Conservation (phyloP, 2,329 filamentous ascomycete species). For the Talaromyces islandicus region DNA sequence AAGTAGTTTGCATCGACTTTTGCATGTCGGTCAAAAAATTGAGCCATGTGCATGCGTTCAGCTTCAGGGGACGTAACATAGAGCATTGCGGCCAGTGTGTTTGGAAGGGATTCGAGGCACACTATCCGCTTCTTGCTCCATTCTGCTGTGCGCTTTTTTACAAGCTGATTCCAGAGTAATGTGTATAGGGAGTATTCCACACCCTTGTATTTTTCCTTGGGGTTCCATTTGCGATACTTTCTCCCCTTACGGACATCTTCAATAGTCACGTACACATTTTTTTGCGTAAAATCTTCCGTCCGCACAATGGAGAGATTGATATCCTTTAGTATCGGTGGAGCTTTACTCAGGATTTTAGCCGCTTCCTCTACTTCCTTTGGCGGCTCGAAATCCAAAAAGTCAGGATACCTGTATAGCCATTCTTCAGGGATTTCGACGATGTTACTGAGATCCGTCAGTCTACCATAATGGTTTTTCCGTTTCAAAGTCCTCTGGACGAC, state of each 20-base stretch:
- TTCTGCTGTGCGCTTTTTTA: not conserved
- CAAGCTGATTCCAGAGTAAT: not conserved
- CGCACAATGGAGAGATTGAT: not conserved
- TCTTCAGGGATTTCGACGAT: conserved; percentile 15
- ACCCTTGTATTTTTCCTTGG: not conserved
- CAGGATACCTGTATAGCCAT: conserved; percentile 14
- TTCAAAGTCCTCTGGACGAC: conserved; percentile 12
- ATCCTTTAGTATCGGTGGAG: not conserved
- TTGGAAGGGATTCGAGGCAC: not conserved
- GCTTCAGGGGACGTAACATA: not conserved
- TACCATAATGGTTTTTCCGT: conserved; percentile 12
- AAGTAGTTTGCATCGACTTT: conserved; percentile 13
- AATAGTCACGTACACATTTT: not conserved
- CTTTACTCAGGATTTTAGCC: not conserved
- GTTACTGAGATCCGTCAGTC: conserved; percentile 13
- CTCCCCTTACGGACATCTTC: not conserved
- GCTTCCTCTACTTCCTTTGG: not conserved
- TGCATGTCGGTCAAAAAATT: conserved; percentile 16
- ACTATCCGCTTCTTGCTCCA: not conserved
- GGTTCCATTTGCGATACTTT: not conserved
- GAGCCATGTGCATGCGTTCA: not conserved
- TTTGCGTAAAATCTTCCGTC: no score
- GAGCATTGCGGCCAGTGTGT: not conserved
- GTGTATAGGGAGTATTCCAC: not conserved
- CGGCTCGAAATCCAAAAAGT: conserved; percentile 12